Percentiles rank a stretch among this genome's conserved stretches.
phyloP scores from a whole-genome alignment of 2,329 filamentous ascomycete species.

The Colletotrichum viniferum region DNA sequence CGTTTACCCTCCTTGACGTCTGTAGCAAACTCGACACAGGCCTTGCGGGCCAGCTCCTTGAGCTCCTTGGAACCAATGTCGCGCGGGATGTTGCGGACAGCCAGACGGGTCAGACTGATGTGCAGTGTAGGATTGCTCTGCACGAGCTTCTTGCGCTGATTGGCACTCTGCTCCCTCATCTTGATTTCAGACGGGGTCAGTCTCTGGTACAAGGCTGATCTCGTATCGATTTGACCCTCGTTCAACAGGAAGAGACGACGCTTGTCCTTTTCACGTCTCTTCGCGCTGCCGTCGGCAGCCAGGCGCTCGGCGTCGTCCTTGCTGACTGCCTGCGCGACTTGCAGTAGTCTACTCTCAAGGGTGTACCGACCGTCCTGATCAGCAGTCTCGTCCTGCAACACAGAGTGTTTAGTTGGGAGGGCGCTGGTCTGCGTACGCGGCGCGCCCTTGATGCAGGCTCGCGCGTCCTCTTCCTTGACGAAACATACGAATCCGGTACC shows the following conservation, averaged over 20 bases:
- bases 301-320: constrained; percentile 80
- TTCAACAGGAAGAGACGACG: constrained; percentile 84
- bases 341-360: constrained; percentile 84
- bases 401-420: constrained; percentile 68
- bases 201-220: constrained; percentile 76
- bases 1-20: constrained; percentile 84
- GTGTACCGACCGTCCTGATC: constrained; percentile 89
- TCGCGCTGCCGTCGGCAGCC: constrained; percentile 70
- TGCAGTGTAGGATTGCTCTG: constrained; percentile 90
- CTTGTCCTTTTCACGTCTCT: constrained; percentile 80
- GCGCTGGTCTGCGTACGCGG: constrained; percentile 62
- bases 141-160: constrained; percentile 88
- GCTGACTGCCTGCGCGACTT: constrained; percentile 83
- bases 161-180: constrained; percentile 85
- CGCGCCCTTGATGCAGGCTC: constrained; percentile 75
- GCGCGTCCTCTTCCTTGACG: constrained; percentile 75
- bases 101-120: constrained; percentile 86
- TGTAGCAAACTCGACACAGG: constrained; percentile 90
- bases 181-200: constrained; percentile 81
- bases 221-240: constrained; percentile 82
- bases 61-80: constrained; percentile 84
- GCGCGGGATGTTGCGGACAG: constrained; percentile 88
- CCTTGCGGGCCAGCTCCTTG: constrained; percentile 88
- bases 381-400: constrained; percentile 83
- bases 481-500: constrained; percentile 98